Percentiles rank a stretch among this genome's conserved stretches.
These are phyloP conservation scores for Hypsizygus marmoreus DNA, from an alignment of 768 basidiomycete genomes.

Conservation along the genomic window DNA sequence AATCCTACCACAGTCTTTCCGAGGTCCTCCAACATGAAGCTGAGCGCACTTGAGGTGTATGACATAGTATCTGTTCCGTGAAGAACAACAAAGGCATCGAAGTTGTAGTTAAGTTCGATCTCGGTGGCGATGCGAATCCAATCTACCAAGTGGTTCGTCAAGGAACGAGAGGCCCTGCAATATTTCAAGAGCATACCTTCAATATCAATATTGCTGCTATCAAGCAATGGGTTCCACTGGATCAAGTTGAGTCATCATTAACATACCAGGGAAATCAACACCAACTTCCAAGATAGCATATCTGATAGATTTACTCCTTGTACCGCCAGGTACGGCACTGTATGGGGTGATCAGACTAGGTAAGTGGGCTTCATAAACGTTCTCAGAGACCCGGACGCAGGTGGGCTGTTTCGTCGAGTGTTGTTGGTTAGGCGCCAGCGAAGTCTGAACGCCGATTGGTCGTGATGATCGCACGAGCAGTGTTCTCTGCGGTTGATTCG, in stretches of 20 bases:
- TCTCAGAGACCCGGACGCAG: slow-evolving; percentile 55
- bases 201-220: slow-evolving; percentile 88
- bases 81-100: slow-evolving; percentile 89
- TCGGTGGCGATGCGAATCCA: slow-evolving; percentile 92
- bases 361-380: slow-evolving; percentile 70
- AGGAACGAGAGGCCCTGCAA: slow-evolving; percentile 6
- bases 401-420: slow-evolving; percentile 33
- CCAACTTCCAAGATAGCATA: slow-evolving; percentile 83
- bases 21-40: slow-evolving; percentile 90
- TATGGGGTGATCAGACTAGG: slow-evolving; percentile 82
- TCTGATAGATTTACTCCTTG: slow-evolving; percentile 69
- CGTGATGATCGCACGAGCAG: slow-evolving; percentile 68
- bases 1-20: slow-evolving; percentile 83
- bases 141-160: slow-evolving; percentile 45
- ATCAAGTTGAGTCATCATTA: slow-evolving; percentile 11
- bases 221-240: slow-evolving; percentile 85
- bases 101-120: slow-evolving; percentile 90
- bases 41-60: slow-evolving; percentile 85
- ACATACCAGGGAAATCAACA: slow-evolving; percentile 8
- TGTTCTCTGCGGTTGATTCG: slow-evolving; percentile 37
- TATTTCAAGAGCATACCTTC: slow-evolving; percentile 46
- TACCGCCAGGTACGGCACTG: slow-evolving; percentile 60
- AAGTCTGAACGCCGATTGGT: slow-evolving; percentile 54
- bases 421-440: slow-evolving; percentile 32
- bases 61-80: slow-evolving; percentile 95